These are phyloP conservation scores for Leccinum olivaceopallidum DNA, from an alignment of 768 basidiomycete species.

Conservation along the genomic window DNA sequence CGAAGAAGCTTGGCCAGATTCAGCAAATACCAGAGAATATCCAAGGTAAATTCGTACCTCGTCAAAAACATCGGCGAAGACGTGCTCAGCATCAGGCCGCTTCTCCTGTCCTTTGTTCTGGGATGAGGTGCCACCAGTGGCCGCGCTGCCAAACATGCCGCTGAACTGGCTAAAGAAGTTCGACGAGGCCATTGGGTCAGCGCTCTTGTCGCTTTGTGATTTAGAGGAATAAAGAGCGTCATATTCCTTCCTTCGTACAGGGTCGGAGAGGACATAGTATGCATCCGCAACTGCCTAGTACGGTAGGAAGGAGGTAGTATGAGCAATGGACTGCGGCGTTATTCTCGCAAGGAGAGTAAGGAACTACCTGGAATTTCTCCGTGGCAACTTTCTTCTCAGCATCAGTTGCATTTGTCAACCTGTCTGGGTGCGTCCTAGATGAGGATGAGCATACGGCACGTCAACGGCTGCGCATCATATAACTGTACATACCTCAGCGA, in stretches of 20 bases:
- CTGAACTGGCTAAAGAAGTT: conserved; percentile 80
- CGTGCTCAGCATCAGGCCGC: conserved; percentile 74
- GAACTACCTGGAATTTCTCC: conserved; percentile 75
- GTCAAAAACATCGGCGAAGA: conserved; percentile 91
- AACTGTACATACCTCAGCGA: conserved; percentile 55
- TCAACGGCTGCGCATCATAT: not conserved
- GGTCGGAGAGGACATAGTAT: conserved; percentile 89
- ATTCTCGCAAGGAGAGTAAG: not conserved
- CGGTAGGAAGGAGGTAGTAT: not conserved
- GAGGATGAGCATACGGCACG: conserved; percentile 15
- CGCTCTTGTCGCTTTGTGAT: conserved; percentile 48
- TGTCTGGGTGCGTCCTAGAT: conserved; percentile 84
- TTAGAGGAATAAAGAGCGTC: conserved; percentile 64
- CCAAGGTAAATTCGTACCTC: conserved; percentile 53
- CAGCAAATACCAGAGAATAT: not conserved
- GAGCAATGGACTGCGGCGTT: not conserved
- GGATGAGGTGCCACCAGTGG: conserved; percentile 26
- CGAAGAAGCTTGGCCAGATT: conserved; percentile 59
- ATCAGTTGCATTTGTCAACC: conserved; percentile 67
- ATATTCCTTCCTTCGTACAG: conserved; percentile 69
- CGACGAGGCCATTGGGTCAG: conserved; percentile 65
- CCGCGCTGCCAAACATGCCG: conserved; percentile 58
- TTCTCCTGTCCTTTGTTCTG: conserved; percentile 37
- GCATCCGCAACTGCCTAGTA: conserved; percentile 81
- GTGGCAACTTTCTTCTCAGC: conserved; percentile 76